Conservation (phyloP, 805 yeast species). For the Metschnikowia colocasiae region DNA sequence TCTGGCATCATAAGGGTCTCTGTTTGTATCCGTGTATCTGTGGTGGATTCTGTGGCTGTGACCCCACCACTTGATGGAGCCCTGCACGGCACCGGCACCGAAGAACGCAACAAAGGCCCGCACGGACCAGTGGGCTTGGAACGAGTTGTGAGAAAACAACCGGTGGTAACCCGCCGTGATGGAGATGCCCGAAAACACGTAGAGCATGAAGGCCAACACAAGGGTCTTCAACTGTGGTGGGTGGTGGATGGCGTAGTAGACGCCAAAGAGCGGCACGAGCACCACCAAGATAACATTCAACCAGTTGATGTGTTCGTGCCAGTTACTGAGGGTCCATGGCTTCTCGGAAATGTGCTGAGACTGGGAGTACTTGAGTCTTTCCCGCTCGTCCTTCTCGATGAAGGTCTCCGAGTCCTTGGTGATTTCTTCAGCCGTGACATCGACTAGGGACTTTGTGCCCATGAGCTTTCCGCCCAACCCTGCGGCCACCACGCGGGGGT, state of each 20-base stretch:
- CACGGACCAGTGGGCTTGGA: constrained; percentile 57
- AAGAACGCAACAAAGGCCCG: constrained; percentile 66
- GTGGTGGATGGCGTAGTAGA: constrained; percentile 40
- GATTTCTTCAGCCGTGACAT: constrained; percentile 61
- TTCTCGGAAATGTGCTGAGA: constrained; percentile 65
- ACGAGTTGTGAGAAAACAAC: constrained; percentile 74
- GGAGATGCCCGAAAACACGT: constrained; percentile 62
- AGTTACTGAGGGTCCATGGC: constrained; percentile 71
- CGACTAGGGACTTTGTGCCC: constrained; percentile 75
- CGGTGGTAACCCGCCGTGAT: constrained; percentile 86
- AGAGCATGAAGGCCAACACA: constrained; percentile 50
- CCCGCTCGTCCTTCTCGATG: constrained; percentile 36
- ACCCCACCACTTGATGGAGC: constrained; percentile 88
- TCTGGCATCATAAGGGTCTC: constrained; percentile 87
- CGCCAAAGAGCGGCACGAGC: constrained; percentile 55
- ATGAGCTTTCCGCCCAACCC: constrained; percentile 70
- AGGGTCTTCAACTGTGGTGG: constrained; percentile 53
- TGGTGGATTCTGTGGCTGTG: constrained; percentile 84
- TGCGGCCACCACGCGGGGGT: constrained; percentile 72
- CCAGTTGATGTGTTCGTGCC: constrained; percentile 79
- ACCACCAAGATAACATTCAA: constrained; percentile 64
- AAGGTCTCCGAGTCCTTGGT: constrained; percentile 45
- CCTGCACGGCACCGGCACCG: constrained; percentile 82
- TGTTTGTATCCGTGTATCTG: constrained; percentile 75
- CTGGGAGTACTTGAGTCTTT: constrained; percentile 38